phyloP scores from a whole-genome alignment of 225 moss, liverwort and hornwort genomes.

The Sphagnum tenellum region DNA sequence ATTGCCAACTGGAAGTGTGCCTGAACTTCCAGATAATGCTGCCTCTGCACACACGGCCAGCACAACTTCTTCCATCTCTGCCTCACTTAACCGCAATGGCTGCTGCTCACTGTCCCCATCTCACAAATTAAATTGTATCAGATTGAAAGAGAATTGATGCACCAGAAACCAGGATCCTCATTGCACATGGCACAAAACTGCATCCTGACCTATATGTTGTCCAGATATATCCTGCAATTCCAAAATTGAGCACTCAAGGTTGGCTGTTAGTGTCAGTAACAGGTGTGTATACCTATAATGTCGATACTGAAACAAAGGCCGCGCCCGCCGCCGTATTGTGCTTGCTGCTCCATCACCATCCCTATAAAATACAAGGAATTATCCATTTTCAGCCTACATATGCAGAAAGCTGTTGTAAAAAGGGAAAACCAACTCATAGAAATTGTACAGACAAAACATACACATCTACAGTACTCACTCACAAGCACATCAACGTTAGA shows the following conservation, averaged over 20 bases:
- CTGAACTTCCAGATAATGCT: conserved; percentile 49
- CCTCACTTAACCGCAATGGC: conserved; percentile 82
- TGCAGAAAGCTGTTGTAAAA: too few species aligned
- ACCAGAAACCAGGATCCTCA: too few species aligned
- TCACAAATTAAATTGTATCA: neutral
- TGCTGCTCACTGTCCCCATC: conserved; percentile 76
- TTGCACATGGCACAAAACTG: too few species aligned
- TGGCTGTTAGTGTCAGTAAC: too few species aligned
- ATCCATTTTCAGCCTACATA: neutral
- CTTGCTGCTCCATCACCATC: conserved; percentile 78
- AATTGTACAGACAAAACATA: too few species aligned
- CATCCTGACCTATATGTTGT: too few species aligned
- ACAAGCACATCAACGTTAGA: too few species aligned
- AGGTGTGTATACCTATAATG: conserved; percentile 56
- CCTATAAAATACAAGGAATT: conserved; percentile 17
- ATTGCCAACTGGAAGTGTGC: conserved; percentile 51
- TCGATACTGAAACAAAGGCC: conserved; percentile 96
- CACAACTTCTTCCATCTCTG: conserved; percentile 98
- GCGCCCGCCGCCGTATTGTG: conserved; percentile 74
- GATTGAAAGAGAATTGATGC: too few species aligned
- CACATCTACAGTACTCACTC: too few species aligned
- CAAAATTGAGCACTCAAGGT: too few species aligned
- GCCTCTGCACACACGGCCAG: conserved; percentile 91
- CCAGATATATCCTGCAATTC: too few species aligned
- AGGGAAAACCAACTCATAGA: too few species aligned